Evolutionary conservation across 306 rosid genomes (phyloP), one percentile per base, ranked within the genome.

Genomic region (Parietaria judaica): DNA sequence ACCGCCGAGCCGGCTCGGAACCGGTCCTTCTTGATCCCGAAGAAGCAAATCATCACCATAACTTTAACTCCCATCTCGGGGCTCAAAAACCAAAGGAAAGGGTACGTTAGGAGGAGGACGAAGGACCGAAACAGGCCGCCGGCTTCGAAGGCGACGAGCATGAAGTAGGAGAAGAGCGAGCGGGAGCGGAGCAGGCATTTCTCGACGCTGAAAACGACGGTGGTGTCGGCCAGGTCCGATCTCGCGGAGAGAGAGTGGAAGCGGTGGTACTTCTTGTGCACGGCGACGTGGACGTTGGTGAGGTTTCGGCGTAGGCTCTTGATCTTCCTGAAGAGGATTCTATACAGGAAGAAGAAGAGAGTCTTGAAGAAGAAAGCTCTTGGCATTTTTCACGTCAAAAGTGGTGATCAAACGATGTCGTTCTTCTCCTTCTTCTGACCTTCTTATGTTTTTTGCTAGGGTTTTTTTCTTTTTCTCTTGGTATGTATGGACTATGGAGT

Each of bases 121-220:
- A 77, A 4, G 36, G 88, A 88, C 70, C 98, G 70, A 3, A 87
- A 3, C 0, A 78, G 48, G 14, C 86, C 79, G 17, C 95, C 95
- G 1, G 87, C 89, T 72, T 91, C 97, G 45, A 91, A 87, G 3
- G 98, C 96, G 50, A 85, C 96, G 7, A 91, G 86, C 96, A 88
- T 85, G 83, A 91, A 91, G 67, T 87, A 88, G 4, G 91, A 78
- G 61, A 88, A 87, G 44, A 76, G 8, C 66, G 76, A 84, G 34
- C 80, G 51, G 23, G 92, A 80, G 65, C 66, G 88, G 16, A 91
- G 58, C 35, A 91, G 53, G 38, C 83, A 69, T 36, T 72, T 84
- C 69, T 91, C 98, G 1, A 91, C 83, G 54, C 82, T 76, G 66
- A 91, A 91, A 54, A 91, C 50, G 50, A 83, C 12, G 38, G 87